Evolutionary conservation across 2,329 filamentous ascomycete species (phyloP).

Genomic region (Epicoccum sorghinum): DNA sequence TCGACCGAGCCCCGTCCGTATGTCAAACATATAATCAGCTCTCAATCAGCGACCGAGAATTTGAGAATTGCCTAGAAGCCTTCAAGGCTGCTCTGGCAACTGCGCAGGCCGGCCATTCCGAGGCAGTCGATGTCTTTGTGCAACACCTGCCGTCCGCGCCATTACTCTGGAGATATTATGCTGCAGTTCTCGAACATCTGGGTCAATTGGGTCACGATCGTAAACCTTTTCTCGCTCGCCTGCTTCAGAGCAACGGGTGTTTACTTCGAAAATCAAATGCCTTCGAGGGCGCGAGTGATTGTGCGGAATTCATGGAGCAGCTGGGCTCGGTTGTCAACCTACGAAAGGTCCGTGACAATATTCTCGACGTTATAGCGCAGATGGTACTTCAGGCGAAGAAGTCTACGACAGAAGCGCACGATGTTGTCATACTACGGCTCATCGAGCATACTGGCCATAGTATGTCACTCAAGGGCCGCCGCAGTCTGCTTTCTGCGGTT

Average conservation of each 20-base stretch:
- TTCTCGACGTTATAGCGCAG: background rate
- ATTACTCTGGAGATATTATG: conserved; percentile 6
- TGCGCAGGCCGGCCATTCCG: background rate
- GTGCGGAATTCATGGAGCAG: background rate
- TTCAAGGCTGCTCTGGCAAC: conserved; percentile 1
- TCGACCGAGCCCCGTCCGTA: background rate
- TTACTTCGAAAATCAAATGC: background rate
- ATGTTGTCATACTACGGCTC: conserved; percentile 3
- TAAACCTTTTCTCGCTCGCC: background rate
- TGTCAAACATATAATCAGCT: background rate
- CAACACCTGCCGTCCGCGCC: background rate
- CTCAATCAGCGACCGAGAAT: background rate
- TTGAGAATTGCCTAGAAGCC: conserved; percentile 1
- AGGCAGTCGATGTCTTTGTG: background rate
- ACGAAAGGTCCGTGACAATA: background rate
- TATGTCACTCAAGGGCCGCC: background rate
- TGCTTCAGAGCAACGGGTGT: background rate
- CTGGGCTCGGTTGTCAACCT: background rate
- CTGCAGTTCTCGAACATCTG: background rate
- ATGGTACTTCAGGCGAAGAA: background rate
- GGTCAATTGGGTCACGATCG: background rate
- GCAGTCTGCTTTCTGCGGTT: background rate
- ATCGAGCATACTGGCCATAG: background rate
- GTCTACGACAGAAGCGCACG: conserved; percentile 6
- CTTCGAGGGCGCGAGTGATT: background rate